A percentile compares a stretch with the other conserved stretches of the same genome.
phyloP scores from a whole-genome alignment of 2,329 filamentous ascomycete genomes.

The Dryadomyces quercus-mongolicae region DNA sequence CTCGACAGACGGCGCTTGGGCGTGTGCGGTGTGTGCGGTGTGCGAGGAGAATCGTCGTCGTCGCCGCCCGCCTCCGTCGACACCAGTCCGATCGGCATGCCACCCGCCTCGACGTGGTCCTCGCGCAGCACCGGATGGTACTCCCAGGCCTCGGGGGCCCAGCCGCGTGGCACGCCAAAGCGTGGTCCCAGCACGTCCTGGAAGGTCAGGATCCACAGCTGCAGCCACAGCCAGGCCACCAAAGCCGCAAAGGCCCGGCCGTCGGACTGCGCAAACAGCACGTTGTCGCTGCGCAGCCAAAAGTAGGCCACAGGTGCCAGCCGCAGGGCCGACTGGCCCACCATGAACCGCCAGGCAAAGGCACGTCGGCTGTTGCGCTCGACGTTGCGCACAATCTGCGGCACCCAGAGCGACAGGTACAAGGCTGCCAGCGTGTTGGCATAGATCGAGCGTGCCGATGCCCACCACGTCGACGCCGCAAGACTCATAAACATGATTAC shows the following conservation, averaged over 20 bases:
- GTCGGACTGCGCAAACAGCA: slow-evolving; percentile 66
- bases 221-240: slow-evolving; percentile 74
- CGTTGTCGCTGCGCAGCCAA: slow-evolving; percentile 64
- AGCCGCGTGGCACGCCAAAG: slow-evolving; percentile 65
- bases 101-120: slow-evolving; percentile 68
- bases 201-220: slow-evolving; percentile 63
- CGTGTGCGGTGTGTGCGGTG: slow-evolving; percentile 1
- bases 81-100: slow-evolving; percentile 62
- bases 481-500: slow-evolving; percentile 45
- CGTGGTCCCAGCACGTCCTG: slow-evolving; percentile 81
- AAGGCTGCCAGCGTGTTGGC: slow-evolving; percentile 53
- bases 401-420: slow-evolving; percentile 85
- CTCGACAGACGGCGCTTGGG: slow-evolving; percentile 19
- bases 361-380: slow-evolving; percentile 86
- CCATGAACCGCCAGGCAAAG: slow-evolving; percentile 80
- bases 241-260: slow-evolving; percentile 50
- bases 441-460: slow-evolving; percentile 40
- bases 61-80: background rate
- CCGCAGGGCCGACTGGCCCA: slow-evolving; percentile 70
- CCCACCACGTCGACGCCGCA: slow-evolving; percentile 49
- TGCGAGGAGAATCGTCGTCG: slow-evolving; percentile 16
- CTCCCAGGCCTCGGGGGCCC: slow-evolving; percentile 71
- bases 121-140: slow-evolving; percentile 85
- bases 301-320: slow-evolving; percentile 78
- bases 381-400: slow-evolving; percentile 84